These are phyloP conservation scores for Hydnum rufescens DNA, from an alignment of 768 basidiomycete genomes.

Conservation along the genomic window DNA sequence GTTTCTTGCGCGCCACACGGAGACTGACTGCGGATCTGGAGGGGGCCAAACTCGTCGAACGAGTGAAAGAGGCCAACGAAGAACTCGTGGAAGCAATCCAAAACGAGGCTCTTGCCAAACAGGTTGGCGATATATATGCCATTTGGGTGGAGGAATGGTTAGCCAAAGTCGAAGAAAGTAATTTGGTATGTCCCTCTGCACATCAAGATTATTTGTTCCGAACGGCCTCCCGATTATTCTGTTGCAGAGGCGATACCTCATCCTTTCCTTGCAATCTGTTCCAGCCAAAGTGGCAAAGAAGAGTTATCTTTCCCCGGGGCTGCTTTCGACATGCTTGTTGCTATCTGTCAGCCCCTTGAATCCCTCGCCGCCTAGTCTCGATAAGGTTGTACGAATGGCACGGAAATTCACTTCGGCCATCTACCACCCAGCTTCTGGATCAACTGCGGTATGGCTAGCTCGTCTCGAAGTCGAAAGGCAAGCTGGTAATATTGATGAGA, in stretches of 20 bases:
- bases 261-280: constrained; percentile 5
- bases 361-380: constrained; percentile 1
- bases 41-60: constrained; percentile 36
- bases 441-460: constrained; percentile 32
- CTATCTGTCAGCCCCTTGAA: constrained; percentile 11
- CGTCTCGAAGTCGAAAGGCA: constrained; percentile 28
- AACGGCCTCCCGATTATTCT: not conserved
- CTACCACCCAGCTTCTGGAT: constrained; percentile 13
- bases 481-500: constrained; percentile 12
- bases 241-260: constrained; percentile 5
- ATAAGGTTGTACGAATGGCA: constrained; percentile 23
- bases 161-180: constrained; percentile 16
- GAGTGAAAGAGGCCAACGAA: constrained; percentile 29
- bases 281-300: constrained; percentile 1
- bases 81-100: constrained; percentile 19
- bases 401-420: constrained; percentile 26
- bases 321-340: constrained; percentile 12
- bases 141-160: constrained; percentile 32
- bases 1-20: constrained; percentile 24
- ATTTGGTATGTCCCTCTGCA: constrained; percentile 22
- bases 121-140: constrained; percentile 22
- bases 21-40: constrained; percentile 18
- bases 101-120: constrained; percentile 8
- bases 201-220: not conserved
- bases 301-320: constrained; percentile 2